Evolutionary conservation across 495 filamentous ascomycete species (phyloP), one percentile per base, ranked within the genome.

Genomic region (Penicillium atrosanguineum): DNA sequence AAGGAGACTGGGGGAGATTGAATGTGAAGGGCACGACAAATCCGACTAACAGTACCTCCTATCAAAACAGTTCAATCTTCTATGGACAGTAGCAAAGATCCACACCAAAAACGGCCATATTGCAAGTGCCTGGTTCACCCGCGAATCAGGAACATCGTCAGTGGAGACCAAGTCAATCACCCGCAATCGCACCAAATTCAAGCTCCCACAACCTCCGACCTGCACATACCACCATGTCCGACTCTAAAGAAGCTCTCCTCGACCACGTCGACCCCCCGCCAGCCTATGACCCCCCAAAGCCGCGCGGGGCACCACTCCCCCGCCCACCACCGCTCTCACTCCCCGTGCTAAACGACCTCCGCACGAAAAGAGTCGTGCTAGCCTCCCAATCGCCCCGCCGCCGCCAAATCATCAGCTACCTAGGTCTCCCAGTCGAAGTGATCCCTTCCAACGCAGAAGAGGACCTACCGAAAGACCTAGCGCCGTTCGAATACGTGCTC

Each of bases 401-500:
- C 21, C 86, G 84, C 59, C 85, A 88, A 60, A 84, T 98, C 6
- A 83, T 98, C 43, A 60, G 67, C 56, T 65, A 85, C 78, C 75
- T 95, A 39, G 88, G 88, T 57, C 81, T 95, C 6, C 76, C 78
- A 29, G 69, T 96, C 70, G 90, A 96, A 82, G 79, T 96, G 61
- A 78, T 87, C 56, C 90, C 94, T 36, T 95, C 90, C 37, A 82
- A 76, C 52, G 82, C 87, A 42, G 83, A 86, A 36, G 93, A 97
- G 70, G 78, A 96, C 75, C 81, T 93, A 37, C 80, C 88, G 55
- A 96, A 97, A 62, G 71, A 74, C n/a, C 81, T 90, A 43, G 78
- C 82, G 1, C 88, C 94, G 0, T 90, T 91, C 65, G 89, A 91
- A 64, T 98, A 98, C 76, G 94, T 96, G 6, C 79, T 92, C 1